Conservation (phyloP, 2,329 filamentous ascomycete genomes). For the Beauveria sp. region DNA sequence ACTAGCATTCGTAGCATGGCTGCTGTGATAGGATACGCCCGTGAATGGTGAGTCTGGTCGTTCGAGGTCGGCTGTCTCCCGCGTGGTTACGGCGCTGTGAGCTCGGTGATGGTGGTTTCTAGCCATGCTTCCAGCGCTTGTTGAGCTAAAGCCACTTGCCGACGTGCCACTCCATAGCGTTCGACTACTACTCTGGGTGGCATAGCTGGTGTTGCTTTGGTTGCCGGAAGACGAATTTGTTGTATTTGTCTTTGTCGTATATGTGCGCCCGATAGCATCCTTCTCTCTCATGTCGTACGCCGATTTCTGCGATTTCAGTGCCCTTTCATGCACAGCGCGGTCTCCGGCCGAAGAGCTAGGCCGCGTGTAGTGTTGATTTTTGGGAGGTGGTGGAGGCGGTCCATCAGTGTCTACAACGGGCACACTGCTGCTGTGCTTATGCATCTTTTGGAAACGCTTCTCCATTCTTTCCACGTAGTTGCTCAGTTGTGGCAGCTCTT, state of each 20-base stretch:
- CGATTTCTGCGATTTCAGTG: constrained; percentile 59
- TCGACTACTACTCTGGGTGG: constrained; percentile 69
- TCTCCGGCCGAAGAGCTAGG: constrained; percentile 53
- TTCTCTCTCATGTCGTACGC: constrained; percentile 69
- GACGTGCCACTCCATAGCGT: constrained; percentile 93
- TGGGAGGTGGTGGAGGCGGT: constrained; percentile 57
- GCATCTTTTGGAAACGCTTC: constrained; percentile 64
- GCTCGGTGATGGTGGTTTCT: constrained; percentile 58
- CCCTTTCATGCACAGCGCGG: constrained; percentile 31
- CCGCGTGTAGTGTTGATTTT: constrained; percentile 41
- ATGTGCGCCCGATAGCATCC: constrained; percentile 61
- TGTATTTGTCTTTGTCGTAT: constrained; percentile 79
- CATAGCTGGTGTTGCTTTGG: constrained; percentile 64
- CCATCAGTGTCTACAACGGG: constrained; percentile 36
- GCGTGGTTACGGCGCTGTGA: constrained; percentile 57
- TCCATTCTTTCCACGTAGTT: constrained; percentile 94
- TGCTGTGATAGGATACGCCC: constrained; percentile 84
- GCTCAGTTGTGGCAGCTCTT: constrained; percentile 62
- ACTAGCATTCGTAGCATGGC: constrained; percentile 57
- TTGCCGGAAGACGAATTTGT: constrained; percentile 70
- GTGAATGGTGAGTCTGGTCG: constrained; percentile 60
- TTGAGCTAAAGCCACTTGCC: constrained; percentile 84
- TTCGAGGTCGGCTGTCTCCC: constrained; percentile 44
- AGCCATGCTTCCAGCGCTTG: constrained; percentile 88
- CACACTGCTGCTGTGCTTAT: constrained; percentile 47